Conservation (phyloP, 345 rosid species). For the Gossypioides kirkii region DNA sequence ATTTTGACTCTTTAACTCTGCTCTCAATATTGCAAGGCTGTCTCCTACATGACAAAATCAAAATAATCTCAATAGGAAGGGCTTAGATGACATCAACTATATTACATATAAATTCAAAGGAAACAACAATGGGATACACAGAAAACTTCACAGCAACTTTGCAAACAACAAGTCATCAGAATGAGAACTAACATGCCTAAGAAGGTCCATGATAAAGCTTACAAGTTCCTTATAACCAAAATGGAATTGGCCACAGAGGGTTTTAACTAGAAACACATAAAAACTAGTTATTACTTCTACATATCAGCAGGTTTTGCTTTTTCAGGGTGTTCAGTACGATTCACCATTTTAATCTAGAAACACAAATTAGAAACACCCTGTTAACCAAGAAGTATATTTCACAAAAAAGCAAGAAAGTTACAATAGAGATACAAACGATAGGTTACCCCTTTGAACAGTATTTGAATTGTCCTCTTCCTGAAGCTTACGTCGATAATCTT, state of each 20-base stretch:
- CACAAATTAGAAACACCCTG: not conserved
- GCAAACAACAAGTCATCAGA: not conserved
- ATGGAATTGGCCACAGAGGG: not conserved
- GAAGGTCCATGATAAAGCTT: not conserved
- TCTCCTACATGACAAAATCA: conserved; percentile 49
- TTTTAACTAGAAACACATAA: not conserved
- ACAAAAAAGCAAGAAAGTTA: not conserved
- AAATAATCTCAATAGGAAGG: not conserved
- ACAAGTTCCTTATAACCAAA: not conserved
- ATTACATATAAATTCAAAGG: not conserved
- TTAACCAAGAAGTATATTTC: not conserved
- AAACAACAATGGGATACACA: not conserved
- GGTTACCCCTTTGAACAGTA: conserved; percentile 66
- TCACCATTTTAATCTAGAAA: conserved; percentile 1
- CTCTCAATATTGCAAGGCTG: conserved; percentile 75
- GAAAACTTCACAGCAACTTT: not conserved
- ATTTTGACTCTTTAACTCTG: conserved; percentile 86
- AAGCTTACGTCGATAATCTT: conserved; percentile 91
- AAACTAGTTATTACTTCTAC: not conserved
- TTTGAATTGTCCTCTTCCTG: conserved; percentile 83
- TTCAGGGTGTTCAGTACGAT: not conserved
- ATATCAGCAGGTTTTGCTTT: not conserved
- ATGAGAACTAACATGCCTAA: not conserved
- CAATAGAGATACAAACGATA: not conserved
- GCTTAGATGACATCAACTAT: not conserved